Percentiles rank a stretch among this genome's conserved stretches.
phyloP scores from a whole-genome alignment of 2,329 filamentous ascomycete species.

The Coniochaeta ligniaria region DNA sequence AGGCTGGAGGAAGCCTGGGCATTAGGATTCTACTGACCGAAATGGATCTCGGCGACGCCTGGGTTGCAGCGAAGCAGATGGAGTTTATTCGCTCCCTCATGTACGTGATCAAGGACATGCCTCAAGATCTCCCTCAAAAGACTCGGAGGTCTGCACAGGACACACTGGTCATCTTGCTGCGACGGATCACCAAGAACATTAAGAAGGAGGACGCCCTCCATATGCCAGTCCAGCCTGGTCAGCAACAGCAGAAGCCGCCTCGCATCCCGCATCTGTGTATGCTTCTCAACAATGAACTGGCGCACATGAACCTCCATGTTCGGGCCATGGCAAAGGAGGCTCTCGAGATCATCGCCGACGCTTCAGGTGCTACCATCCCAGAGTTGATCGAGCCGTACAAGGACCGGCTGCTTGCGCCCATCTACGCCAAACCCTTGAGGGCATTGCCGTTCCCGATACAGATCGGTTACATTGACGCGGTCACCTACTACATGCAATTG shows the following conservation, averaged over 20 bases:
- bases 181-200: conserved; percentile 69
- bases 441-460: conserved; percentile 91
- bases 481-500: conserved; percentile 88
- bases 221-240: conserved; percentile 27
- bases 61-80: conserved; percentile 75
- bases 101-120: conserved; percentile 98
- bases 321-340: conserved; percentile 78
- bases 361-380: conserved; percentile 71
- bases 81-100: conserved; percentile 88
- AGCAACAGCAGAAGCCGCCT: conserved; percentile 38
- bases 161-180: conserved; percentile 73
- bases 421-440: conserved; percentile 90
- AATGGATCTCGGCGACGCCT: conserved; percentile 74
- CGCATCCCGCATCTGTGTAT: conserved; percentile 73
- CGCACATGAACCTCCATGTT: conserved; percentile 93
- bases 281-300: conserved; percentile 79
- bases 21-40: conserved; percentile 84
- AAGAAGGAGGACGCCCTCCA: conserved; percentile 68
- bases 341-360: conserved; percentile 73
- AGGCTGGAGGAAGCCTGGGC: conserved; percentile 84
- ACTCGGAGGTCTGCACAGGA: conserved; percentile 77
- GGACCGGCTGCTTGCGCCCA: conserved; percentile 80
- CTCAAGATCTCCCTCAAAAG: conserved; percentile 83
- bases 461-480: conserved; percentile 96
- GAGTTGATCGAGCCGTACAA: conserved; percentile 87